Evolutionary conservation across 2,329 filamentous ascomycete genomes (phyloP).

Genomic region (Alternaria arborescens): DNA sequence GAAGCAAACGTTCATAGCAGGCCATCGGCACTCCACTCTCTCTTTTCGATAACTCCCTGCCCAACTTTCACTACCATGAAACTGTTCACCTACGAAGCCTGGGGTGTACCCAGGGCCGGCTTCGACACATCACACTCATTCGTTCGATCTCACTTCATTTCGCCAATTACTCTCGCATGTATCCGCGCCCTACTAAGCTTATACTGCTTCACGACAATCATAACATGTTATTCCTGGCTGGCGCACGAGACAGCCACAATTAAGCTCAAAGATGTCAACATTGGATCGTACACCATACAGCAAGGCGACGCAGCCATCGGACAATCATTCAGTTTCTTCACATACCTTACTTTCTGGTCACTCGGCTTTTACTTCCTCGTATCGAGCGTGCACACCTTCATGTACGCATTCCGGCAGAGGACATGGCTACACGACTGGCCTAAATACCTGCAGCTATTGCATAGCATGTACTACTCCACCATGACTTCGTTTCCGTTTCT

Average conservation of each 20-base stretch:
- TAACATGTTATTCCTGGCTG: conserved; percentile 72
- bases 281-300: conserved; percentile 64
- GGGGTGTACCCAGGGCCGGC: conserved; percentile 28
- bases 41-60: not conserved
- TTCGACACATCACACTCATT: conserved; percentile 66
- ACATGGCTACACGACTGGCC: conserved; percentile 49
- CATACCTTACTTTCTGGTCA: conserved; percentile 80
- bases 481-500: conserved; percentile 51
- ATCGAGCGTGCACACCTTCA: conserved; percentile 71
- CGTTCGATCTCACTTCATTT: conserved; percentile 79
- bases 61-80: conserved; percentile 15
- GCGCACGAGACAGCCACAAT: conserved; percentile 28
- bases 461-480: conserved; percentile 49
- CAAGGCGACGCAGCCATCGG: conserved; percentile 65
- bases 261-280: conserved; percentile 37
- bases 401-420: conserved; percentile 58
- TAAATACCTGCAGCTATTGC: conserved; percentile 40
- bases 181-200: conserved; percentile 61
- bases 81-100: conserved; percentile 29
- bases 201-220: conserved; percentile 73
- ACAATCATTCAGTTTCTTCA: conserved; percentile 79
- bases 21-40: conserved; percentile 1
- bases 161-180: conserved; percentile 67
- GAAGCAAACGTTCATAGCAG: not conserved
- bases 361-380: conserved; percentile 78